phyloP scores from a whole-genome alignment of 2,329 filamentous ascomycete species.

The Ceratocystiopsis sp. region DNA sequence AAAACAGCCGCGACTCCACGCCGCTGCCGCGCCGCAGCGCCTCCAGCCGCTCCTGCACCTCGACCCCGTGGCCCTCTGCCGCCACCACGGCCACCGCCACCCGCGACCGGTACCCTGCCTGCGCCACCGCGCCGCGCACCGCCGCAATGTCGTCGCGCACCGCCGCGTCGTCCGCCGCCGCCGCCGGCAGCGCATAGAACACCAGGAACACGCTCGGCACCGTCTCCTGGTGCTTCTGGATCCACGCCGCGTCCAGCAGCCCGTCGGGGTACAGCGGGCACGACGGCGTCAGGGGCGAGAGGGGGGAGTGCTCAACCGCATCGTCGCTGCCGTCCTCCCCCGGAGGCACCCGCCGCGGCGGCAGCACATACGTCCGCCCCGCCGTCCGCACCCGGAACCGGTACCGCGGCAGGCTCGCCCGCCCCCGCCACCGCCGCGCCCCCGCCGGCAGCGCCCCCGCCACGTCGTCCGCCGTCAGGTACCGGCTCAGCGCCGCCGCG shows the following conservation, averaged over 20 bases:
- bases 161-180: constrained; percentile 67
- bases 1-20: constrained; percentile 69
- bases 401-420: constrained; percentile 32
- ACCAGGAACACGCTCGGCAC: constrained; percentile 67
- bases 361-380: constrained; percentile 48
- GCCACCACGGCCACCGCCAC: constrained; percentile 60
- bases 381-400: constrained; percentile 55
- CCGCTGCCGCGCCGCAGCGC: constrained; percentile 64
- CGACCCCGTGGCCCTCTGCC: constrained; percentile 24
- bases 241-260: constrained; percentile 64
- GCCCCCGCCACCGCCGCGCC: constrained; percentile 42
- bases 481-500: constrained; percentile 45
- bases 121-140: constrained; percentile 48
- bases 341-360: constrained; percentile 37
- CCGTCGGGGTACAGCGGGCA: constrained; percentile 83
- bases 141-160: constrained; percentile 75
- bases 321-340: constrained; percentile 30
- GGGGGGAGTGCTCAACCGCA: constrained; percentile 65
- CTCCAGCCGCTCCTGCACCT: constrained; percentile 52
- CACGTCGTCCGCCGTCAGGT: constrained; percentile 50
- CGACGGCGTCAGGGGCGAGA: constrained; percentile 73
- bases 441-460: constrained; percentile 23
- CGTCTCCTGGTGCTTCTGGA: constrained; percentile 73
- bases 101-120: constrained; percentile 61
- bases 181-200: constrained; percentile 62